A percentile compares a stretch with the other conserved stretches of the same genome.
phyloP scores from a whole-genome alignment of 148 eudicot genomes.

The Dianthus caryophyllus region DNA sequence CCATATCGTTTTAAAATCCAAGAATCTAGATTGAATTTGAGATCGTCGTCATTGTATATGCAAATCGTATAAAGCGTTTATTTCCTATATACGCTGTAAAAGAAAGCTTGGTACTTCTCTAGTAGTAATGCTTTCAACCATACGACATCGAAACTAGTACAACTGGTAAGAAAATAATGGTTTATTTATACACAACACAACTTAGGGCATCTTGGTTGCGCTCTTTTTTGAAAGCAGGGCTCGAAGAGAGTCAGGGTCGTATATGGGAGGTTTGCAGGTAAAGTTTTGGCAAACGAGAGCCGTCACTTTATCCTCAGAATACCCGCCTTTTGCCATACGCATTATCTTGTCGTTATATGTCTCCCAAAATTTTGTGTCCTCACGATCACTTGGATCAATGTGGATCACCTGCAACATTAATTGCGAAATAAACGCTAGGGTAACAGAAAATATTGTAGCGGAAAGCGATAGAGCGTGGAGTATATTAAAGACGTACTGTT shows the following conservation, averaged over 20 bases:
- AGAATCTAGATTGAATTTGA: too few species aligned
- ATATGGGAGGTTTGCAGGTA: slow-evolving; percentile 70
- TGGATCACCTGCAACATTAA: slow-evolving; percentile 60
- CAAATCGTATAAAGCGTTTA: too few species aligned
- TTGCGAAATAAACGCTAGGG: neutral
- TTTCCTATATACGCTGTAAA: too few species aligned
- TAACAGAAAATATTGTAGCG: neutral
- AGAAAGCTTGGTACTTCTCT: too few species aligned
- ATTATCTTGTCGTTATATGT: slow-evolving; percentile 42
- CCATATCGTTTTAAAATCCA: too few species aligned
- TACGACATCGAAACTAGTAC: neutral
- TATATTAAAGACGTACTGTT: slow-evolving; percentile 41
- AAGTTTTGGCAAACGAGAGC: slow-evolving; percentile 79
- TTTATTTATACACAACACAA: neutral
- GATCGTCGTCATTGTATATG: too few species aligned
- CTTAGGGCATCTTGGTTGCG: neutral
- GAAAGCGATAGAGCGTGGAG: neutral
- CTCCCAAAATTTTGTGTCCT: slow-evolving; percentile 32
- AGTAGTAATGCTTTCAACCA: neutral
- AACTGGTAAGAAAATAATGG: neutral
- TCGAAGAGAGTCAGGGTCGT: slow-evolving; percentile 51
- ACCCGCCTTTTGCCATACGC: slow-evolving; percentile 58
- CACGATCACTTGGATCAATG: slow-evolving; percentile 41
- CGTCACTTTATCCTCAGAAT: slow-evolving; percentile 43
- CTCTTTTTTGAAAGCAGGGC: slow-evolving; percentile 39